Conservation (phyloP, 768 basidiomycete genomes). For the Favolaschia claudopus region DNA sequence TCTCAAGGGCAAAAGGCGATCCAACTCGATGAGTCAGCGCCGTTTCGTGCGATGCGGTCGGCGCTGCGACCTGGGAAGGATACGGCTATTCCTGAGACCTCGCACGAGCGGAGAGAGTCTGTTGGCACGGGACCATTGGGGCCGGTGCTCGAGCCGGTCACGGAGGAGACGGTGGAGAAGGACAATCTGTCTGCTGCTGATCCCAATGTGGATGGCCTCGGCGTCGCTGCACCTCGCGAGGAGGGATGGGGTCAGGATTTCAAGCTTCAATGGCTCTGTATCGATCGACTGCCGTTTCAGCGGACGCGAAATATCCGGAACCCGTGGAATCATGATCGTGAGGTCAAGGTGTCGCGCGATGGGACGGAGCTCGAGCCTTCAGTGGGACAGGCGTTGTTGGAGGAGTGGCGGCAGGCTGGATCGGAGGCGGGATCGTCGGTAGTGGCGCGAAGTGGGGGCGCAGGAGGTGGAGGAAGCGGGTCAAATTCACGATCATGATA, state of each 20-base stretch:
- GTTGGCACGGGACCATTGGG: background rate
- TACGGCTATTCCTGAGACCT: background rate
- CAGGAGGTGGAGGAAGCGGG: slow-evolving; percentile 15
- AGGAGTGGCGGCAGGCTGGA: slow-evolving; percentile 63
- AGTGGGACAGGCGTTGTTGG: slow-evolving; percentile 71
- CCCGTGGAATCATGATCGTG: slow-evolving; percentile 89
- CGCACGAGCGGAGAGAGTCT: background rate
- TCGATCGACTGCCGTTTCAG: slow-evolving; percentile 73
- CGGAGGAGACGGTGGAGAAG: slow-evolving; percentile 11
- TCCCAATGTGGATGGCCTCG: slow-evolving; percentile 37
- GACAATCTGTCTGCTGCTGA: slow-evolving; percentile 15
- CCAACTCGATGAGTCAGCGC: slow-evolving; percentile 42
- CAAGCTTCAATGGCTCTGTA: slow-evolving; percentile 83
- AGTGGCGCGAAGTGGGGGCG: slow-evolving; percentile 6
- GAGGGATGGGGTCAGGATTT: slow-evolving; percentile 80
- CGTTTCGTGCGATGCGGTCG: slow-evolving; percentile 21
- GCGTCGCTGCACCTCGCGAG: slow-evolving; percentile 23
- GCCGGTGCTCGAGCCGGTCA: slow-evolving; percentile 11
- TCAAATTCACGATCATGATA: slow-evolving; percentile 34
- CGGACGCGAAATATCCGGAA: slow-evolving; percentile 85
- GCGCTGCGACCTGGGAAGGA: background rate
- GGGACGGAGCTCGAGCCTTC: slow-evolving; percentile 92
- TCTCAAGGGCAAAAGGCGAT: slow-evolving; percentile 30
- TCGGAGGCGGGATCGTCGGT: slow-evolving; percentile 5
- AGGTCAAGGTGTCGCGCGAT: slow-evolving; percentile 85